Evolutionary conservation across 2,329 filamentous ascomycete genomes (phyloP), one percentile per base, ranked within the genome.

Genomic region (Clarireedia paspali): DNA sequence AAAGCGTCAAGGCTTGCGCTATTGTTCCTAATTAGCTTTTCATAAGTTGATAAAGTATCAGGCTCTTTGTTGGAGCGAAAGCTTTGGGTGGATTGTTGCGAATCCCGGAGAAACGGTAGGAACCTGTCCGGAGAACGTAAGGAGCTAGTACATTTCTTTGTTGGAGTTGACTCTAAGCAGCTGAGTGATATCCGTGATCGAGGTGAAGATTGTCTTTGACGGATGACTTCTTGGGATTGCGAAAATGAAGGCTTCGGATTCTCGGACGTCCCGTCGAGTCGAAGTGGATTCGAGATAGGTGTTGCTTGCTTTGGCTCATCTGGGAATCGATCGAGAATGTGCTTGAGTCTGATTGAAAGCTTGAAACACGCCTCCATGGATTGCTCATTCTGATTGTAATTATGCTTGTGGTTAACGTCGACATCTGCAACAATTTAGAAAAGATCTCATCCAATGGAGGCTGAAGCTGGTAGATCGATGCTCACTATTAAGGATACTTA

Each of bases 91-190:
- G 74, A 69, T 38, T 70, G 39, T 14, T 63, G 23, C 71, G 69
- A 5, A 70, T 68, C 47, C 49, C 73, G 72, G 48, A 77, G 72
- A 52, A 65, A 64, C 34, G 79, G 74, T 46, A 86, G 76, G 64
- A 85, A 87, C 27, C 84, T 76, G 67, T 87, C 83, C 23, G 77
- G 77, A 10, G 73, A 59, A 50, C 60, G 58, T 10, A 63, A 27
- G n/a, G 63, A 66, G 12, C 59, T 51, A 2, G 46, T 47, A 1
- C 60, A 63, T 17, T 53, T 60, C 17, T 51, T 56, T 17, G 53
- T 65, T 12, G 59, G 53, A 17, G 59, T 57, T 6, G 46, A 53
- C 26, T 60, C 52, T 23, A 30, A 15, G 9, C 15, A n/a, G 39
- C 39, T 42, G 9, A 42, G 15, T 12, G 52, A 54, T 14, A 45